Conservation (phyloP, 257 asterid genomes). For the Petrea volubilis region DNA sequence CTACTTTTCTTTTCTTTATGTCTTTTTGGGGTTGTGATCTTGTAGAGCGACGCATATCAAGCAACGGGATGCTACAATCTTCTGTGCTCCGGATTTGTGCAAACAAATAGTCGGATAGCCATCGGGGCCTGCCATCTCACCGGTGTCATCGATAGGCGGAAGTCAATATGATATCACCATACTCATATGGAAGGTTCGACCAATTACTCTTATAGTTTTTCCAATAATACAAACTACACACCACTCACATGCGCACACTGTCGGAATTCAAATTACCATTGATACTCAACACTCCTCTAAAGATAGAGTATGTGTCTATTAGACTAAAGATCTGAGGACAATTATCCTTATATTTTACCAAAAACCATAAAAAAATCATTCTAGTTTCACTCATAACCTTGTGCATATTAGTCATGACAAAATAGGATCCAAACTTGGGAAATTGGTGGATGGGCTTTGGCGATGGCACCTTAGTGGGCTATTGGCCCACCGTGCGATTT, state of each 20-base stretch:
- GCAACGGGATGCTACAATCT: conserved; percentile 95
- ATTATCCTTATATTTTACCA: not conserved
- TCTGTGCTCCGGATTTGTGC: conserved; percentile 83
- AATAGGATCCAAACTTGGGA: conserved; percentile 84
- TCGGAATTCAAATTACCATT: too few relatives aligned
- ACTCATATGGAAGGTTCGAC: conserved; percentile 83
- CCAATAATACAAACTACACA: too few relatives aligned
- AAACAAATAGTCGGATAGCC: conserved; percentile 76
- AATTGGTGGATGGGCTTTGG: conserved; percentile 99
- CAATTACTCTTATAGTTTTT: not conserved
- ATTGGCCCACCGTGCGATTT: conserved; percentile 91
- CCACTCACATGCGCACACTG: too few relatives aligned
- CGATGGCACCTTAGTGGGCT: conserved; percentile 76
- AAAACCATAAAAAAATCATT: not conserved
- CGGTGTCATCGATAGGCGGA: conserved; percentile 50
- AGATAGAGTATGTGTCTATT: too few relatives aligned
- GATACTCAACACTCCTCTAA: too few relatives aligned
- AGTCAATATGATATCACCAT: conserved; percentile 79
- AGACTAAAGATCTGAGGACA: too few relatives aligned
- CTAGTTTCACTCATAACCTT: not conserved
- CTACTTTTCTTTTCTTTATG: not conserved
- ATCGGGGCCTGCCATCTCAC: conserved; percentile 94
- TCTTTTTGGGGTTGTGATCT: not conserved
- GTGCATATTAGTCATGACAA: not conserved
- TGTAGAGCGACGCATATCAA: conserved; percentile 84